A percentile compares a stretch with the other conserved stretches of the same genome.
These are phyloP conservation scores for Phanerochaete carnosa DNA, from an alignment of 768 basidiomycete species.

Conservation along the genomic window DNA sequence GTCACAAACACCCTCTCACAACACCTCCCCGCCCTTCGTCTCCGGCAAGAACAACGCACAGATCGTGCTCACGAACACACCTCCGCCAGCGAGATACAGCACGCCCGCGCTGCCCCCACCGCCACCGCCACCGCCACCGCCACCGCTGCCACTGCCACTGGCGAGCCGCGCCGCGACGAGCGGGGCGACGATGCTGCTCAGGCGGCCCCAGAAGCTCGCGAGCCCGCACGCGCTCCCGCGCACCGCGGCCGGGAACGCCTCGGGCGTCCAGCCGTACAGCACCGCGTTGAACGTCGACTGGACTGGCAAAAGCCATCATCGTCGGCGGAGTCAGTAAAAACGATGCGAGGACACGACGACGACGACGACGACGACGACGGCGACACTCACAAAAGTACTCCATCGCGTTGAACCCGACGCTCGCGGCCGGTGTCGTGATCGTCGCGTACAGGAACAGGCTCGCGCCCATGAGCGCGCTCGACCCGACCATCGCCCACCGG, in stretches of 20 bases:
- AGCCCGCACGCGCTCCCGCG: conserved; percentile 11
- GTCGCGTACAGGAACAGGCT: conserved; percentile 10
- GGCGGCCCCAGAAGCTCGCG: conserved; percentile 13
- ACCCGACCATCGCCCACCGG: conserved; percentile 12
- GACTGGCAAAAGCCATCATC: background rate
- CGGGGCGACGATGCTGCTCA: conserved; percentile 6
- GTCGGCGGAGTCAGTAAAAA: too few species aligned
- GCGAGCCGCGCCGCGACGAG: conserved; percentile 6
- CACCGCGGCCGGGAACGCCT: conserved; percentile 10
- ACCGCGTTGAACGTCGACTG: conserved; percentile 14
- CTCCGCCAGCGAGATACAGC: conserved; percentile 11
- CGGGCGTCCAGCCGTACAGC: conserved; percentile 14
- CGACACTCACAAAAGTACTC: conserved; percentile 11
- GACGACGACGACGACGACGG: background rate
- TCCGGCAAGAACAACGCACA: conserved; percentile 8
- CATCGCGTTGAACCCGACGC: conserved; percentile 12
- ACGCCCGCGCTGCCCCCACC: conserved; percentile 5
- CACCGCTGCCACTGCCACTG: background rate
- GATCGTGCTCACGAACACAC: conserved; percentile 11
- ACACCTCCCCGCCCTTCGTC: conserved; percentile 2
- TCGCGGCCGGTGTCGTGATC: conserved; percentile 11
- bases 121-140: conserved; percentile 9
- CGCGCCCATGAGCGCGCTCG: conserved; percentile 7
- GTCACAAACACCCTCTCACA: background rate
- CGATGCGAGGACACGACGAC: background rate